Base-by-base conservation (phyloP, 768 basidiomycete species). In the Panaeolus cyanescens region DNA sequence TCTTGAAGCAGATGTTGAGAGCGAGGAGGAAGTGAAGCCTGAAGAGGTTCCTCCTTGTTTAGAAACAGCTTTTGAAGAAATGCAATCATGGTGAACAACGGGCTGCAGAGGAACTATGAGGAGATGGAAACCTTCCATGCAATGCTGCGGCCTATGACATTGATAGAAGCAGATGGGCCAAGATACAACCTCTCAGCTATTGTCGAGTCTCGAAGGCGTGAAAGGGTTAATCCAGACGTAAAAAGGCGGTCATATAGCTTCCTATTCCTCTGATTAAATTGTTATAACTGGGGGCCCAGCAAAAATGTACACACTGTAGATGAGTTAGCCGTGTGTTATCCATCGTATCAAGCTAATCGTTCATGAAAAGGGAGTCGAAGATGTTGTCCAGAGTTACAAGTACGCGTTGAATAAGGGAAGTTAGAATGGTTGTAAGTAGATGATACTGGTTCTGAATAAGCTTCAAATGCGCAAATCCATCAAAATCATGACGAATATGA, bases 141-240 rank as follows among this genome's bases (percentile, higher is more conserved):
- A 59, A 95, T 74, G 73, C 92, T 93, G 67, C 93, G 80, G n/a
- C 93, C 93, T 59, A 84, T 73, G 7, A 90, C 77, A 54, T 83
- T 85, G 32, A 79, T 70, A 2, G 74, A 69, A 58, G 73, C 75
- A 58, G 80, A 74, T 4, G 76, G 70, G 25, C 75, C 67, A 55
- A 73, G 70, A 64, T 88, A 83, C 17, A 93, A 71, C 15, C 84
- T 82, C 67, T 87, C 87, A 60, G 83, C 80, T 15, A 90, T 74
- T 10, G 86, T 83, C 33, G 83, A 80, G 71, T 94, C 90, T 71
- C 84, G 86, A 63, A 91, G 73, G 72, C 88, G 90, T 42, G 86
- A 82, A 31, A 89, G 77, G 55, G 84, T 81, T 40, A 71, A 70
- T 33, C 83, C 83, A 53, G 84, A 80, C 45, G 77, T 77, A 72